A percentile compares a stretch with the other conserved stretches of the same genome.
phyloP scores from a whole-genome alignment of 1,284 basidiomycete genomes.

The Tetrapyrgos nigripes region DNA sequence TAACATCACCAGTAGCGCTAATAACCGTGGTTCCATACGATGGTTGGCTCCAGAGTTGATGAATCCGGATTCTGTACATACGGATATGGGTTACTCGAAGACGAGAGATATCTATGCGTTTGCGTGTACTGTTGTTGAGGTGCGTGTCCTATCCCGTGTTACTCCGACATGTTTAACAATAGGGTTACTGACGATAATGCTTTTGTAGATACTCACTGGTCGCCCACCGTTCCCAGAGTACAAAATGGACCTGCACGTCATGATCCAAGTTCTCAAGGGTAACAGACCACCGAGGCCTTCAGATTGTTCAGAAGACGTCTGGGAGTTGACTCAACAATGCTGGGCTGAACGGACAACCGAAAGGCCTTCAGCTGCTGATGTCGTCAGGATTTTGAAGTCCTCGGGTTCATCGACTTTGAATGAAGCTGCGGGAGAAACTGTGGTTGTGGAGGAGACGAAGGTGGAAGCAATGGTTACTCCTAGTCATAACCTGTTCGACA shows the following conservation, averaged over 20 bases:
- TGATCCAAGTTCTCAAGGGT: constrained; percentile 8
- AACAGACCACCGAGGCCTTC: neutral
- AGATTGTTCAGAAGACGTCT: neutral
- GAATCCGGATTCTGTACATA: neutral
- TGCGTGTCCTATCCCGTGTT: too few species aligned
- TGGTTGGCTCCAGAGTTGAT: constrained; percentile 12
- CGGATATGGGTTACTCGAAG: neutral
- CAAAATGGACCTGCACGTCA: constrained; percentile 7
- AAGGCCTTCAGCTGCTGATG: neutral
- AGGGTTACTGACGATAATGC: too few species aligned
- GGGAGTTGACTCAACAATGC: neutral
- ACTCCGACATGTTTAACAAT: too few species aligned
- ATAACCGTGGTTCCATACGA: neutral
- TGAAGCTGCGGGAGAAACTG: too few species aligned
- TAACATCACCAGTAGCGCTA: neutral
- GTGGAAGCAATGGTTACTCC: too few species aligned
- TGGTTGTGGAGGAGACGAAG: too few species aligned
- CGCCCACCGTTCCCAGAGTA: constrained; percentile 8
- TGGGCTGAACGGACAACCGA: neutral
- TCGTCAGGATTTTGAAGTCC: too few species aligned
- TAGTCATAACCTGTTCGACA: too few species aligned
- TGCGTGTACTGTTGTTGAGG: constrained; percentile 11
- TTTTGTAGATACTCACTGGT: constrained; percentile 10
- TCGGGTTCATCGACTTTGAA: too few species aligned
- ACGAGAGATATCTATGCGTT: constrained; percentile 15